Evolutionary conservation across 1,139 yeast genomes (phyloP).

Genomic region (Blastobotrys apis): DNA sequence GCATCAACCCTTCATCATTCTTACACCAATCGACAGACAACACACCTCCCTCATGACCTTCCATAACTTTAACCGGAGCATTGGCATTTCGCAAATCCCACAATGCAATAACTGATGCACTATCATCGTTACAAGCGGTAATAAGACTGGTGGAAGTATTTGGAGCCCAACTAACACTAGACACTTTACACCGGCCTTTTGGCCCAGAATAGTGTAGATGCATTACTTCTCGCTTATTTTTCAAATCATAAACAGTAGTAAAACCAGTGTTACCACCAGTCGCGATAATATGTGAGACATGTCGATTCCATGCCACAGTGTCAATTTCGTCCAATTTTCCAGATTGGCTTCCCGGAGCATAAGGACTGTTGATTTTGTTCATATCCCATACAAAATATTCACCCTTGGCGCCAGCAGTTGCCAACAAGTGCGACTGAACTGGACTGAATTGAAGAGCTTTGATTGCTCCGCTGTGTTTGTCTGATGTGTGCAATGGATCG

Average conservation of each 20-base stretch:
- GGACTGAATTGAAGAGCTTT: slow-evolving; percentile 76
- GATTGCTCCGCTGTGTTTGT: slow-evolving; percentile 67
- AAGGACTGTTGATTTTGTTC: slow-evolving; percentile 52
- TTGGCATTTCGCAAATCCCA: slow-evolving; percentile 96
- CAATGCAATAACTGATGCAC: slow-evolving; percentile 71
- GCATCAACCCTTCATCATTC: slow-evolving; percentile 69
- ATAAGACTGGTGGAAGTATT: slow-evolving; percentile 74
- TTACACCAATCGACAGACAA: slow-evolving; percentile 90
- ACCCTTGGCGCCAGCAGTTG: slow-evolving; percentile 83
- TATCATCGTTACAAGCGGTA: slow-evolving; percentile 82
- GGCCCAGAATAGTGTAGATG: slow-evolving; percentile 69
- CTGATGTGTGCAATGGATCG: slow-evolving; percentile 34
- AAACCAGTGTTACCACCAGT: slow-evolving; percentile 79
- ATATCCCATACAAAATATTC: slow-evolving; percentile 91
- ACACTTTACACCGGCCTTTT: slow-evolving; percentile 48
- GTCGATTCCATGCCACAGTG: slow-evolving; percentile 85
- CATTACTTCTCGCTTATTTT: slow-evolving; percentile 80
- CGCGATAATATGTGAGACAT: slow-evolving; percentile 83
- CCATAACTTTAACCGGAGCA: slow-evolving; percentile 72
- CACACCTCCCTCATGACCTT: slow-evolving; percentile 86
- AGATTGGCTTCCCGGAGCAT: slow-evolving; percentile 65
- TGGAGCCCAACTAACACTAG: slow-evolving; percentile 74
- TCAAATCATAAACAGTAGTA: slow-evolving; percentile 92
- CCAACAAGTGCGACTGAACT: slow-evolving; percentile 64
- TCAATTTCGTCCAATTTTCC: slow-evolving; percentile 73